Conservation (phyloP, 2,329 filamentous ascomycete genomes). For the Laburnicola sp. region DNA sequence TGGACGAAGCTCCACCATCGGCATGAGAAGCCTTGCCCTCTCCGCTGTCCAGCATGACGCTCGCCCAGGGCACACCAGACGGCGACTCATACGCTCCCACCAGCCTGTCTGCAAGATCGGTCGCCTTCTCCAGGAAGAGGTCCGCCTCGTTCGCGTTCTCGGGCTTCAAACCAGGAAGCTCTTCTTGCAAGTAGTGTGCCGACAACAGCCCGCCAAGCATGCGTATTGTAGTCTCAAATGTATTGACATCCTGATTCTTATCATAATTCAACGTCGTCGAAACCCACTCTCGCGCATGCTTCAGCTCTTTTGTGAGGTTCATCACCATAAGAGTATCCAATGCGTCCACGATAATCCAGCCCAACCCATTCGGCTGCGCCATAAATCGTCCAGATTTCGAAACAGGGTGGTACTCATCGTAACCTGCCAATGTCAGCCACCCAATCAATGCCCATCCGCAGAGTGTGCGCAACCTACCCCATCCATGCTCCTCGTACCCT, state of each 20-base stretch:
- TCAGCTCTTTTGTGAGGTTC: constrained; percentile 86
- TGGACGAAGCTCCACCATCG: constrained; percentile 86
- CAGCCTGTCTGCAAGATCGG: constrained; percentile 85
- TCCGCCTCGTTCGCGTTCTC: constrained; percentile 77
- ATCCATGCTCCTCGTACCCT: constrained; percentile 87
- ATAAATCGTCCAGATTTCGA: constrained; percentile 80
- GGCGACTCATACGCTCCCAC: constrained; percentile 84
- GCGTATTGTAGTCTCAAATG: constrained; percentile 96
- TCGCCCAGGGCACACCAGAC: constrained; percentile 87
- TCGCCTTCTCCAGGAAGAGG: constrained; percentile 92
- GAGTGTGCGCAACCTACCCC: constrained; percentile 67
- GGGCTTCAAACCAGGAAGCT: constrained; percentile 77
- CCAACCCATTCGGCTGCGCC: constrained; percentile 78
- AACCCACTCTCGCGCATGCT: constrained; percentile 87
- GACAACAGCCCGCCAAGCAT: constrained; percentile 94
- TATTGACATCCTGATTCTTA: constrained; percentile 93
- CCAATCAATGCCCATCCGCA: constrained; percentile 16
- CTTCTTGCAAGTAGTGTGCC: constrained; percentile 90
- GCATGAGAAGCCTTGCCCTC: constrained; percentile 79
- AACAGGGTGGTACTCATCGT: constrained; percentile 84
- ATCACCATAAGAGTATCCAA: constrained; percentile 97
- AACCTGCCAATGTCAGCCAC: constrained; percentile 47
- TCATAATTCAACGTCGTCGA: constrained; percentile 79
- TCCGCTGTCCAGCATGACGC: constrained; percentile 79
- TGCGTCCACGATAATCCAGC: constrained; percentile 97